Evolutionary conservation across 345 rosid genomes (phyloP).

Genomic region (Citrus reticulata): DNA sequence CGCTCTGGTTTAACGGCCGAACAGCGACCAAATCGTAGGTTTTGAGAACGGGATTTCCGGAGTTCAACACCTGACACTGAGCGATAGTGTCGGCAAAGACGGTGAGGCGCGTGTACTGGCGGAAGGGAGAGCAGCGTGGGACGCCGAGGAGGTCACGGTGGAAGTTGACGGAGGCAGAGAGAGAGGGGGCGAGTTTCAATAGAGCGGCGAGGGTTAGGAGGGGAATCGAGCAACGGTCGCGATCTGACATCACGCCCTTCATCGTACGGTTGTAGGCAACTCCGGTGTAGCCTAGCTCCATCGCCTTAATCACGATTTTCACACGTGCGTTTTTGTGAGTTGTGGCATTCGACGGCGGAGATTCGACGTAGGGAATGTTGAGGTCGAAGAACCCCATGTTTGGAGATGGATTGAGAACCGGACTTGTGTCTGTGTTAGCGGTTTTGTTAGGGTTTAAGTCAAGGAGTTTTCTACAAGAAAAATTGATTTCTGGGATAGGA

Average conservation of each 20-base stretch:
- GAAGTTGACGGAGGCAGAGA: slow-evolving; percentile 60
- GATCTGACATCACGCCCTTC: slow-evolving; percentile 56
- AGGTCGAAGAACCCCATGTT: slow-evolving; percentile 83
- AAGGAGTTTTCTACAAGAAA: no score
- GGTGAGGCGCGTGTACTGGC: slow-evolving; percentile 87
- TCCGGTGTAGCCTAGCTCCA: slow-evolving; percentile 79
- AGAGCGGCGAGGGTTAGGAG: slow-evolving; percentile 64
- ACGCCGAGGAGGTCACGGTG: slow-evolving; percentile 74
- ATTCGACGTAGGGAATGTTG: slow-evolving; percentile 46
- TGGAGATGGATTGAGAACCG: not conserved
- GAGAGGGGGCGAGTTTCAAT: slow-evolving; percentile 49
- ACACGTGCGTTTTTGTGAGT: slow-evolving; percentile 38
- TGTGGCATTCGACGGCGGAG: slow-evolving; percentile 20
- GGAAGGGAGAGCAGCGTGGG: slow-evolving; percentile 63
- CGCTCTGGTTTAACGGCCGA: slow-evolving; percentile 64
- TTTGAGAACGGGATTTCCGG: slow-evolving; percentile 66
- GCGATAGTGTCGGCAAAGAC: slow-evolving; percentile 50
- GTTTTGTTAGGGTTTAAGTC: slow-evolving; percentile 9
- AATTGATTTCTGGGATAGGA: no score
- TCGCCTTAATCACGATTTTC: slow-evolving; percentile 54
- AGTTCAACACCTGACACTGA: slow-evolving; percentile 58
- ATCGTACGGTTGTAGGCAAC: slow-evolving; percentile 57
- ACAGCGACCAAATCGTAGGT: slow-evolving; percentile 78
- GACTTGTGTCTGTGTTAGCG: not conserved
- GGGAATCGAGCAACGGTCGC: slow-evolving; percentile 54